Evolutionary conservation across 768 basidiomycete species (phyloP).

Genomic region (Clitopilus hobsonii): DNA sequence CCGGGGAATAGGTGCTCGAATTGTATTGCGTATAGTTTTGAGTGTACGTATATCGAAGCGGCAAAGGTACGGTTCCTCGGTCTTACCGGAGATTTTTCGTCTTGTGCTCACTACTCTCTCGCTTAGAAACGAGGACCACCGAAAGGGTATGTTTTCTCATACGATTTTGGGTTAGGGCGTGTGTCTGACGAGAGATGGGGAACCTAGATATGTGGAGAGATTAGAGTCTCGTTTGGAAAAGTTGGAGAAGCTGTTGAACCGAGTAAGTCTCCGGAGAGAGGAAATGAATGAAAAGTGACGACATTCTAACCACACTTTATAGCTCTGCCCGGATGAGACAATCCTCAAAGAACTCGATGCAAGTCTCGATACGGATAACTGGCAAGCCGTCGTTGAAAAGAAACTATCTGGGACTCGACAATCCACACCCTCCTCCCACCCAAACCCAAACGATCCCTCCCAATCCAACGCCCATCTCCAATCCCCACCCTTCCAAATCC

Average conservation of each 20-base stretch:
- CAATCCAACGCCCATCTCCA: neutral
- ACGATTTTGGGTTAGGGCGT: too few species aligned
- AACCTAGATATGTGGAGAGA: conserved; percentile 53
- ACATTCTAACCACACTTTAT: neutral
- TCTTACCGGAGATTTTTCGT: neutral
- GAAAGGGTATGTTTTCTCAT: conserved; percentile 57
- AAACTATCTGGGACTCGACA: neutral
- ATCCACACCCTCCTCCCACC: neutral
- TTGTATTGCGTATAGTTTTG: conserved; percentile 56
- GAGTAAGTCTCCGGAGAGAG: conserved; percentile 25
- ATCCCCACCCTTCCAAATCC: neutral
- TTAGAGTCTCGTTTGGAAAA: conserved; percentile 58
- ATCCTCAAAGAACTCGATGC: conserved; percentile 51
- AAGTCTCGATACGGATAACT: conserved; percentile 11
- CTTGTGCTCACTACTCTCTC: neutral
- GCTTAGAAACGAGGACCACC: conserved; percentile 55
- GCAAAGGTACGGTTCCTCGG: conserved; percentile 51
- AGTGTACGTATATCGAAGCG: conserved; percentile 67
- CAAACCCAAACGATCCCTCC: neutral
- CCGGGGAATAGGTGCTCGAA: conserved; percentile 64
- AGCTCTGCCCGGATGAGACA: conserved; percentile 66
- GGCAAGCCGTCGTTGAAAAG: conserved; percentile 1
- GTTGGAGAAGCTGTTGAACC: conserved; percentile 52
- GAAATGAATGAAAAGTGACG: too few species aligned
- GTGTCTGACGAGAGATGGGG: neutral